phyloP scores from a whole-genome alignment of 192 early-diverging fungal genomes.

The Backusella westeae region DNA sequence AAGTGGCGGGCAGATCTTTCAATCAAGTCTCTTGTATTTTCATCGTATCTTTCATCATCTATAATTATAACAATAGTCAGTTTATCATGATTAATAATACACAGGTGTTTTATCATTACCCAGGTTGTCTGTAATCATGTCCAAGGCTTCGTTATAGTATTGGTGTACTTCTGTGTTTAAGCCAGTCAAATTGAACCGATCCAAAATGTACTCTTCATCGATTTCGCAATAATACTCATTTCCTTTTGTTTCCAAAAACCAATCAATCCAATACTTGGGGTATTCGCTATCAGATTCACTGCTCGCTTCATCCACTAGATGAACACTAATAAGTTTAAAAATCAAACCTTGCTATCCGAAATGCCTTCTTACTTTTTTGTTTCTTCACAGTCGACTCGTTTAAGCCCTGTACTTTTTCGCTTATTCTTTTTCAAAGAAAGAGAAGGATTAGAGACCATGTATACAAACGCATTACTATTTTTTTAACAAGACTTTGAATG shows the following conservation, averaged over 20 bases:
- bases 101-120: conserved; percentile 35
- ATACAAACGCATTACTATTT: neutral
- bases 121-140: conserved; percentile 88
- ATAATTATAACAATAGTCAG: neutral
- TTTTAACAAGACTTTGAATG: neutral
- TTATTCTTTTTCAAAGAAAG: conserved; percentile 8
- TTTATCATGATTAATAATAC: neutral
- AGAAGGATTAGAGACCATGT: neutral
- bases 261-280: conserved; percentile 87
- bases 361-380: neutral
- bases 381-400: conserved; percentile 11
- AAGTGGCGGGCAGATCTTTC: conserved; percentile 86
- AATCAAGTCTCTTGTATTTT: conserved; percentile 71
- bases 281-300: conserved; percentile 58
- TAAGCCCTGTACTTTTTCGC: conserved; percentile 8
- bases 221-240: conserved; percentile 98
- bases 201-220: conserved; percentile 95
- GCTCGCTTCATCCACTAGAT: conserved; percentile 51
- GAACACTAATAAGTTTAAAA: neutral
- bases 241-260: conserved; percentile 86
- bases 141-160: conserved; percentile 78
- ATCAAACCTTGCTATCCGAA: neutral
- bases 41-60: conserved; percentile 61
- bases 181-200: conserved; percentile 96
- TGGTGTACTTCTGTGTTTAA: conserved; percentile 84